Evolutionary conservation across 192 early-diverging fungal species (phyloP).

Genomic region (Lobulomyces angularis): DNA sequence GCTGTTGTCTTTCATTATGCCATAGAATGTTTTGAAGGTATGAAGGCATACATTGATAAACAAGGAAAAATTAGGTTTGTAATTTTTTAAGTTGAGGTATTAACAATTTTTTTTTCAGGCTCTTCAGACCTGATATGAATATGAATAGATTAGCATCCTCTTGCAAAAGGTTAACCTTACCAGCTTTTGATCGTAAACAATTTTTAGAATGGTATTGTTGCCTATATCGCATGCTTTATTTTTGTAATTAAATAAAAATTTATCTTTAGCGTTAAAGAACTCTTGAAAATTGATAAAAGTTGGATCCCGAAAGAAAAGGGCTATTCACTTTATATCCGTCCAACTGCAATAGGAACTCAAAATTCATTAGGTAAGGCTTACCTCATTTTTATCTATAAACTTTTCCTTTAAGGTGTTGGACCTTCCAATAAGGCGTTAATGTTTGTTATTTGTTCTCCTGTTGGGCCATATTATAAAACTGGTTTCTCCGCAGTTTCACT

Average conservation of each 20-base stretch:
- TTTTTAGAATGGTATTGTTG: constrained; percentile 64
- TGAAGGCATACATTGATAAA: constrained; percentile 86
- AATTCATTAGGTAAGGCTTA: constrained; percentile 29
- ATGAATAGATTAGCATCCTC: constrained; percentile 78
- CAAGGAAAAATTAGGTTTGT: constrained; percentile 73
- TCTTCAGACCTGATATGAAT: constrained; percentile 98
- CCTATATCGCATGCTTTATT: no score
- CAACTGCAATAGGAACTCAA: constrained; percentile 86
- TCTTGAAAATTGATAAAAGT: constrained; percentile 61
- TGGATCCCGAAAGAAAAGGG: constrained; percentile 89
- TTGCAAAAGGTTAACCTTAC: constrained; percentile 69
- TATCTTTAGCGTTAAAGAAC: constrained; percentile 76
- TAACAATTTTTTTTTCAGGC: no score
- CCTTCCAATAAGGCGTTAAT: constrained; percentile 63
- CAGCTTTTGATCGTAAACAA: constrained; percentile 66
- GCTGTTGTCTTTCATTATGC: constrained; percentile 90
- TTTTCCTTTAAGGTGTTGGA: constrained; percentile 57
- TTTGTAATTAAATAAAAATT: no score
- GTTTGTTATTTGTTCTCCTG: constrained; percentile 82
- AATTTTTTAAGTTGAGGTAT: no score
- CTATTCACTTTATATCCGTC: constrained; percentile 87
- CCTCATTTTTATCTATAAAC: constrained; percentile 18
- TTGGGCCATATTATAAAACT: constrained; percentile 92
- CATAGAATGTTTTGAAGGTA: constrained; percentile 86
- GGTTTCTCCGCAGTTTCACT: constrained; percentile 81